phyloP scores from a whole-genome alignment of 2,329 filamentous ascomycete species.

The Penicillium capsulatum region DNA sequence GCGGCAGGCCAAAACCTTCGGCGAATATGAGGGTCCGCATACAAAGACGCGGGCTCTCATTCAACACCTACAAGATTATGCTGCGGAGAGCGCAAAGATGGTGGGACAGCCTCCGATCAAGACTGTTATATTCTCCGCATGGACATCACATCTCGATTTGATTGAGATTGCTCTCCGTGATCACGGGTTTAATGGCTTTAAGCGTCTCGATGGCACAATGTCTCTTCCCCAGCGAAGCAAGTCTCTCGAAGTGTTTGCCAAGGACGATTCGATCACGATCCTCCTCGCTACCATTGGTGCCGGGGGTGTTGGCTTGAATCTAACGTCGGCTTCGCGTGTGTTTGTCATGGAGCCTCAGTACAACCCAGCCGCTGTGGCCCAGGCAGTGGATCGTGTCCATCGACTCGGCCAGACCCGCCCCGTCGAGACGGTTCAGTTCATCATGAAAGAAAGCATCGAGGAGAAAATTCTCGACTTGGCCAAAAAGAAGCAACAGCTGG shows the following conservation, averaged over 20 bases:
- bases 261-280: slow-evolving; percentile 66
- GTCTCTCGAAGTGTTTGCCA: slow-evolving; percentile 73
- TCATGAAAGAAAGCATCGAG: slow-evolving; percentile 89
- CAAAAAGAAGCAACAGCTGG: slow-evolving; percentile 86
- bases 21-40: slow-evolving; percentile 76
- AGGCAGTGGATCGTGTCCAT: slow-evolving; percentile 91
- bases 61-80: slow-evolving; percentile 64
- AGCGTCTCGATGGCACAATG: slow-evolving; percentile 89
- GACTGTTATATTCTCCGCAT: slow-evolving; percentile 92
- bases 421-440: slow-evolving; percentile 80
- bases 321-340: slow-evolving; percentile 79
- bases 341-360: slow-evolving; percentile 99
- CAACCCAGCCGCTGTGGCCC: slow-evolving; percentile 90
- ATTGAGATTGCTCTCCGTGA: slow-evolving; percentile 76
- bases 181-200: slow-evolving; percentile 54
- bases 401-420: slow-evolving; percentile 83
- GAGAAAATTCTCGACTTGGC: slow-evolving; percentile 89
- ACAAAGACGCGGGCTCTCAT: slow-evolving; percentile 86
- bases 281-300: slow-evolving; percentile 91
- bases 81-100: slow-evolving; percentile 49
- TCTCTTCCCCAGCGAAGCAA: slow-evolving; percentile 65
- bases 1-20: slow-evolving; percentile 55
- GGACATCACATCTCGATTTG: slow-evolving; percentile 90
- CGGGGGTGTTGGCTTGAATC: slow-evolving; percentile 84
- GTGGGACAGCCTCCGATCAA: slow-evolving; percentile 73